Conservation (phyloP, 2,329 filamentous ascomycete species). For the Iodosphaeria phyllophila region DNA sequence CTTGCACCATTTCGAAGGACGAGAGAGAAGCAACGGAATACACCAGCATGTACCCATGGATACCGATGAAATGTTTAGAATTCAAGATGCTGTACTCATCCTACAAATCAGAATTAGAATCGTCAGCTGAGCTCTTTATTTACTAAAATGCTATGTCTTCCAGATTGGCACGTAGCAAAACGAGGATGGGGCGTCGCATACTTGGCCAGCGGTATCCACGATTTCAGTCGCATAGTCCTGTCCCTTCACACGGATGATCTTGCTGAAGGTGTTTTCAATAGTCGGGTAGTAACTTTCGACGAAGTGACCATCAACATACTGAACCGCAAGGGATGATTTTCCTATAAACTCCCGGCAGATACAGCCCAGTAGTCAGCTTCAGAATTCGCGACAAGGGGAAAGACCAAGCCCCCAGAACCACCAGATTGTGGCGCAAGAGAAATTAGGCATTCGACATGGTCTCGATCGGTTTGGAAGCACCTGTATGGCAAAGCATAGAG, state of each 20-base stretch:
- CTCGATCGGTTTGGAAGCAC: too few relatives aligned
- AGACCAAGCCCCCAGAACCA: not conserved
- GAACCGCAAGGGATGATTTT: slow-evolving; percentile 93
- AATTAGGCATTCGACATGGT: too few relatives aligned
- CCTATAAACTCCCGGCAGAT: slow-evolving; percentile 31
- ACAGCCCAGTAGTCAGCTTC: slow-evolving; percentile 1
- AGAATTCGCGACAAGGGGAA: not conserved
- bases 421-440: too few relatives aligned
- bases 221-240: slow-evolving; percentile 94
- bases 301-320: slow-evolving; percentile 94
- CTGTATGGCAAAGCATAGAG: slow-evolving; percentile 1
- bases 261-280: slow-evolving; percentile 97
- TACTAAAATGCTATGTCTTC: too few relatives aligned
- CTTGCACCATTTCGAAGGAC: slow-evolving; percentile 93
- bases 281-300: slow-evolving; percentile 98
- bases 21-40: slow-evolving; percentile 92
- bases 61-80: slow-evolving; percentile 97
- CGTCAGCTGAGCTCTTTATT: slow-evolving; percentile 4
- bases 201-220: slow-evolving; percentile 92
- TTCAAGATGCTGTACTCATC: slow-evolving; percentile 98
- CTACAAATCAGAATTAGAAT: too few relatives aligned
- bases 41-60: slow-evolving; percentile 96
- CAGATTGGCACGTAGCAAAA: too few relatives aligned
- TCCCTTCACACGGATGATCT: slow-evolving; percentile 79
- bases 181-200: slow-evolving; percentile 25